Base-by-base conservation (phyloP, 116 monocot species). In the Papilionanthe hybrid region DNA sequence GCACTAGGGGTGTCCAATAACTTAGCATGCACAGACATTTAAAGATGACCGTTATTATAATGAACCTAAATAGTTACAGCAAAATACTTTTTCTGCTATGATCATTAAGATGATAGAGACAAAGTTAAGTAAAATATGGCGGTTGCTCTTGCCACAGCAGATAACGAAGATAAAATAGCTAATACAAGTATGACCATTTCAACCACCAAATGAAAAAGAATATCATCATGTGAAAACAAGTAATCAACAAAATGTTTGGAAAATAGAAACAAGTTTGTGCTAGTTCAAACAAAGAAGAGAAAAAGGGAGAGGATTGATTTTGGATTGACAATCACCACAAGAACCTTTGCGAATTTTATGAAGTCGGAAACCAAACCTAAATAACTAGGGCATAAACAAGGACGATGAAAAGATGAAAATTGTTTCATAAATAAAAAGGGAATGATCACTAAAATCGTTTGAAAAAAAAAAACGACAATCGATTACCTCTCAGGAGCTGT, bases 401-500 rank as follows among this genome's bases (percentile, higher is more conserved):
- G 37, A 13, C 18, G 37, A 37, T 69, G 69, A 37, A 13, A 69
- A 69, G 37, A 69, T 69, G 69, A 69, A 69, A 53, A 69, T 11
- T 37, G 69, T 11, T 69, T 69, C 69, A 69, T 69, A 37, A 13
- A 32, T 37, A 11, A 32, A 37, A 69, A 69, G 0, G 5, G 30
- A 69, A 69, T 37, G 32, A 29, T 37, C 19, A 30, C 28, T 32
- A 22, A 32, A 71, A 71, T 45, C 5, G 22, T 73, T 43, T 12
- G 44, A 44, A 8, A 17, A 71, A 43, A 73, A 43, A 44, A 18
- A 73, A 73, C 25, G 19, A 43, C 5, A 58, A 42, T 42, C 1
- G 19, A 27, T 85, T 25, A 97, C 97, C 86, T 94, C 78, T 98
- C 98, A 81, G 98, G 98, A 55, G 98, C 94, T 63, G 98, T 98